Evolutionary conservation across 331 rosid species (phyloP).

Genomic region (Spiraea crenata): DNA sequence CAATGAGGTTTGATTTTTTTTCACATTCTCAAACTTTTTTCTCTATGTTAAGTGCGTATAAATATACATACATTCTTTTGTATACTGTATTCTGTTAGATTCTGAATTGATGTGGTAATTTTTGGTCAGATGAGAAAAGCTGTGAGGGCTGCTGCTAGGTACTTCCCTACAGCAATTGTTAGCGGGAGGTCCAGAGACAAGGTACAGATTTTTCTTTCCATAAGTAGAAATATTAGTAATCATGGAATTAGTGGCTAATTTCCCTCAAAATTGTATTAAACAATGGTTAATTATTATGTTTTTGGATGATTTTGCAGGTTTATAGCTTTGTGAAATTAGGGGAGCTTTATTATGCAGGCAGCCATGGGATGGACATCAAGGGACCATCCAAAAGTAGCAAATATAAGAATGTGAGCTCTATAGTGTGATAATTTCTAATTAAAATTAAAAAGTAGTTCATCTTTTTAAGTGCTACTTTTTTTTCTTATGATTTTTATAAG

Average conservation of each 20-base stretch:
- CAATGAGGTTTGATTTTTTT: slow-evolving; percentile 48
- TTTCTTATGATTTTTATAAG: slow-evolving; percentile 6
- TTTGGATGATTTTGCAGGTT: slow-evolving; percentile 45
- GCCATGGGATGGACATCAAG: slow-evolving; percentile 97
- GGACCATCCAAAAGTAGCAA: slow-evolving; percentile 65
- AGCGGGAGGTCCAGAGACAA: slow-evolving; percentile 82
- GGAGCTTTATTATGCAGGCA: slow-evolving; percentile 87
- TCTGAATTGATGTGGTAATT: slow-evolving; percentile 9
- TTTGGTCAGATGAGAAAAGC: slow-evolving; percentile 75
- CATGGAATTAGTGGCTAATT: too few species aligned
- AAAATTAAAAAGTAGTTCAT: not conserved
- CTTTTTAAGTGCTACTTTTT: not conserved
- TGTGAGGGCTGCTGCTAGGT: slow-evolving; percentile 60
- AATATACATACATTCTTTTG: not conserved
- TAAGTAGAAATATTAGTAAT: not conserved
- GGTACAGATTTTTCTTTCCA: slow-evolving; percentile 41
- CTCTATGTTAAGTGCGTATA: not conserved
- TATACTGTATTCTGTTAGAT: not conserved
- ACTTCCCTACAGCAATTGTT: slow-evolving; percentile 89
- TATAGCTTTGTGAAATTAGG: slow-evolving; percentile 64
- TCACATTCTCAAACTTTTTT: too few species aligned
- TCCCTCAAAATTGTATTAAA: not conserved
- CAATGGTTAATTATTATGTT: not conserved
- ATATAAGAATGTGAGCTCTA: slow-evolving; percentile 48
- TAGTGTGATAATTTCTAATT: not conserved